phyloP scores from a whole-genome alignment of 1,284 basidiomycete genomes.

The Taiwanofungus camphoratus region DNA sequence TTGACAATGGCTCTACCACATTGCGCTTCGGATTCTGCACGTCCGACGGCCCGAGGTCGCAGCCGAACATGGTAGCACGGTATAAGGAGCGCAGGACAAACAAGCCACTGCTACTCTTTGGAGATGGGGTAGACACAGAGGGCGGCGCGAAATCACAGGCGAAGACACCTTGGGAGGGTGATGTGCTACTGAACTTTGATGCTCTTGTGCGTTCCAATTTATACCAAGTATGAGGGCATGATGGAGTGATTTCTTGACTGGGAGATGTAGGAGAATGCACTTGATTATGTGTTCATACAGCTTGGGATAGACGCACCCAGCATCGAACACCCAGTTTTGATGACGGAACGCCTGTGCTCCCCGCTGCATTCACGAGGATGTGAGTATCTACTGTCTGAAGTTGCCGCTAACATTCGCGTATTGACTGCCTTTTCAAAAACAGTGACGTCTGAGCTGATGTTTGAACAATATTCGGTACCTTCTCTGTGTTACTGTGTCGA shows the following conservation, averaged over 20 bases:
- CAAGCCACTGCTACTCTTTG: conserved; percentile 77
- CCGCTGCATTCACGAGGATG: conserved; percentile 82
- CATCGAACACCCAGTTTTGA: conserved; percentile 88
- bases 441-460: conserved; percentile 96
- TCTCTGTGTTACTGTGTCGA: conserved; percentile 89
- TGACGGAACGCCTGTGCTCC: conserved; percentile 90
- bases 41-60: conserved; percentile 44
- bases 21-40: conserved; percentile 87
- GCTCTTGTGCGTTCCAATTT: conserved; percentile 62
- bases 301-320: conserved; percentile 77
- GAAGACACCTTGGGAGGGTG: conserved; percentile 85
- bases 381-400: too few species aligned
- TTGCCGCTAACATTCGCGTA: conserved; percentile 49
- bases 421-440: background rate
- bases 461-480: conserved; percentile 90
- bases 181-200: conserved; percentile 85
- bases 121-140: conserved; percentile 80
- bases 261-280: conserved; percentile 79
- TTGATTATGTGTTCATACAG: conserved; percentile 89
- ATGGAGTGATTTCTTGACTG: conserved; percentile 16
- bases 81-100: conserved; percentile 87
- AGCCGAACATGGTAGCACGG: conserved; percentile 73
- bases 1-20: conserved; percentile 89
- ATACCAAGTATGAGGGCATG: background rate
- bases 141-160: conserved; percentile 74